These are phyloP conservation scores for Myochromella boudieri DNA, from an alignment of 768 basidiomycete species.

Conservation along the genomic window DNA sequence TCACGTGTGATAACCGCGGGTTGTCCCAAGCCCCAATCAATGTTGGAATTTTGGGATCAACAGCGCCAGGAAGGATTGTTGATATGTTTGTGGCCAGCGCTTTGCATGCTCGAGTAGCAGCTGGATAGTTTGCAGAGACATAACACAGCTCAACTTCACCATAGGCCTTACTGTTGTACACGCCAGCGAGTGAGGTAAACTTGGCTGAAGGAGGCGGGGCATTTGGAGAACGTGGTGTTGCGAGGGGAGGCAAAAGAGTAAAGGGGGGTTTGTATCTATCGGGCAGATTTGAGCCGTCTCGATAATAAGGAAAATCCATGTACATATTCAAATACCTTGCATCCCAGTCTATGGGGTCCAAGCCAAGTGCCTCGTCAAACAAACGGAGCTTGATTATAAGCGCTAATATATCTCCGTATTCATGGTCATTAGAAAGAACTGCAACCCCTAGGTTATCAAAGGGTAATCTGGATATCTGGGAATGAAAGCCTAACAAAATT, in stretches of 20 bases:
- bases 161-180: constrained; percentile 22
- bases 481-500: constrained; percentile 16
- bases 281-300: neutral
- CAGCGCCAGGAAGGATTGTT: constrained; percentile 18
- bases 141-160: constrained; percentile 23
- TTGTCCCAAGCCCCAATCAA: constrained; percentile 21
- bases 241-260: neutral
- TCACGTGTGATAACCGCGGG: constrained; percentile 18
- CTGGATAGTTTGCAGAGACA: neutral
- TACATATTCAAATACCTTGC: neutral
- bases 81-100: constrained; percentile 15
- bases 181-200: constrained; percentile 18
- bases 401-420: constrained; percentile 10
- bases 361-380: constrained; percentile 19
- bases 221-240: constrained; percentile 8
- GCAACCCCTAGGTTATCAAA: constrained; percentile 21
- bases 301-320: too few species aligned
- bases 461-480: constrained; percentile 17
- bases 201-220: constrained; percentile 13
- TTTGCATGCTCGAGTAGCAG: constrained; percentile 2
- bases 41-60: constrained; percentile 22
- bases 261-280: constrained; percentile 4
- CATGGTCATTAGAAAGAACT: constrained; percentile 21
- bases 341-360: constrained; percentile 21
- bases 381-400: constrained; percentile 20